A percentile compares a stretch with the other conserved stretches of the same genome.
Conservation (phyloP, 169 alveolate species). For the Eimeria acervulina region DNA sequence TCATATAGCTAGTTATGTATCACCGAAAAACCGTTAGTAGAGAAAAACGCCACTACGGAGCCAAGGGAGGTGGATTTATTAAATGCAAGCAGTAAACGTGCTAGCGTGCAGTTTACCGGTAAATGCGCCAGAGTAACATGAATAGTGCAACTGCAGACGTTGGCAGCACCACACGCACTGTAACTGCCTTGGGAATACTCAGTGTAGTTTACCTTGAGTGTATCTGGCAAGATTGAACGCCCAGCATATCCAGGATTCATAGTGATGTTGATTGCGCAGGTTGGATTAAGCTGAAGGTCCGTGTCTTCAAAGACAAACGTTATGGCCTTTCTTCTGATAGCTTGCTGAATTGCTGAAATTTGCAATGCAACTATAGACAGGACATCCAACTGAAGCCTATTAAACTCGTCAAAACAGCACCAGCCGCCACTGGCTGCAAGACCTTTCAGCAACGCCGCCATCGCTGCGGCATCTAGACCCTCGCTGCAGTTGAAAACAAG, state of each 20-base stretch:
- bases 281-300: constrained; percentile 92
- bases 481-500: constrained; percentile 98
- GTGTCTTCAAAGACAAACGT: constrained; percentile 93
- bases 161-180: background rate
- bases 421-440: constrained; percentile 96
- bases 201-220: constrained; percentile 90
- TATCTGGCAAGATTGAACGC: constrained; percentile 96
- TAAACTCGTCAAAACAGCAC: constrained; percentile 97
- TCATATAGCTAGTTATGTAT: background rate
- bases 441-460: constrained; percentile 97
- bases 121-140: background rate
- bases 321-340: constrained; percentile 73
- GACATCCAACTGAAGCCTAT: constrained; percentile 96
- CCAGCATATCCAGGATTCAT: constrained; percentile 98
- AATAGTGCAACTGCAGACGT: constrained; percentile 76
- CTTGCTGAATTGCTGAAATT: constrained; percentile 80
- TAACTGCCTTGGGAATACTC: background rate
- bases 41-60: background rate
- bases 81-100: background rate
- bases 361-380: constrained; percentile 97
- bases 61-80: background rate
- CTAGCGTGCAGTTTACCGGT: background rate
- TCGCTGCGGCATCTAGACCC: constrained; percentile 95
- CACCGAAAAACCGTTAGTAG: background rate
- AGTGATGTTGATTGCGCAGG: constrained; percentile 95